Base-by-base conservation (phyloP, 2,329 filamentous ascomycete genomes). In the Colletotrichum higginsianum region DNA sequence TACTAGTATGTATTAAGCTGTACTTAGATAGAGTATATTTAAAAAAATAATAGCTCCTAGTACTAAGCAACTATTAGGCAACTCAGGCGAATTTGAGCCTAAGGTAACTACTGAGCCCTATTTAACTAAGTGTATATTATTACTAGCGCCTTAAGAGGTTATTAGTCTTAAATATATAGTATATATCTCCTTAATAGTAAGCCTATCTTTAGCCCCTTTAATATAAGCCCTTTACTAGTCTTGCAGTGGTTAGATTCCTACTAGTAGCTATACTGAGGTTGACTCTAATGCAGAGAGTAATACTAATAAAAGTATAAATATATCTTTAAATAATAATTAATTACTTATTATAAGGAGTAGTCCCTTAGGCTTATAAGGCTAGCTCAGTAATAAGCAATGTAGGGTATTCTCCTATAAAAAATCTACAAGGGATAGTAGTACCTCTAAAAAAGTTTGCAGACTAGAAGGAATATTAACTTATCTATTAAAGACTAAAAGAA, bases 271-370 rank as follows among this genome's bases (percentile, higher is more conserved):
- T 55, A 15, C 38, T 35, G 8, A 63, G 23, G 13, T 63, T 55
- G 4, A 63, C 13, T 55, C 61, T 63, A 16, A 63, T 9, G 15
- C 8, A 35, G 23, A 46, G 38, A 38, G 47, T 42, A n/a, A 46
- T 9, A 15, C 21, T 26, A 11, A 30, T 26, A 4, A 42, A 30
- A 21, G 23, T 23, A 5, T 52, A 15, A 30, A 44, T 15, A 55
- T 55, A 16, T 63, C 50, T 46, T 55, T 30, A 16, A 11, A 55
- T 30, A 15, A 55, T 3, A 38, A 63, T 16, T 23, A 30, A 63
- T 9, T 35, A 6, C 23, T 46, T 63, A 9, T 3, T 23, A 62
- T 13, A 18, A 62, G 47, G 30, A 52, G 30, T 2, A 62, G 11
- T 62, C 60, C 60, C 6, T 52, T 42, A 15, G 30, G 35, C 47